Base-by-base conservation (phyloP, 1,284 basidiomycete species). In the Malassezia vespertilionis region DNA sequence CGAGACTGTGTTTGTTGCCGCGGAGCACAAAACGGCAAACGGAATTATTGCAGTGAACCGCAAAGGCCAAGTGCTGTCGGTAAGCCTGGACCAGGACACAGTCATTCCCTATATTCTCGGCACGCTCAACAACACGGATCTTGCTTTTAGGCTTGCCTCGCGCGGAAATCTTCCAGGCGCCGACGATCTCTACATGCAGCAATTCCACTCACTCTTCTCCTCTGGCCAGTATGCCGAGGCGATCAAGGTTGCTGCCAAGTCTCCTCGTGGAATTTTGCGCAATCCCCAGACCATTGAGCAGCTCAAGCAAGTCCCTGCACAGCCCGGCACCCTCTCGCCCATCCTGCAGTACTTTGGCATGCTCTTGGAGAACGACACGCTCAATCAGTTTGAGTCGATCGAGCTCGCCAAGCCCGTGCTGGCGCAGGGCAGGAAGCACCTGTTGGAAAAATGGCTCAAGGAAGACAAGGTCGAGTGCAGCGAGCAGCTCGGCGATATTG, bases 21-120 rank as follows among this genome's bases (percentile, higher is more conserved):
- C 90, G 15, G 89, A 95, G 67, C 88, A 96, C 72, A 90, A 95
- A 73, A 79, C 82, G 22, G 82, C 83, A 11, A 81, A 88, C 70
- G 93, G 93, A 75, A 93, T 99, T 73, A 88, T 99, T 60, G 93
- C 91, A 61, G 89, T 99, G 68, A 99, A 99, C 80, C 86, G 91
- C 78, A 96, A 96, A 75, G 93, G 93, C 40, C 93, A 99, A 73
- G 90, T 99, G 15, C 78, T 99, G 44, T 89, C 86, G 57, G 93
- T 97, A 55, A 89, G 85, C 58, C 85, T 97, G 54, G 93, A 99
- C 73, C 93, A 97, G 72, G 81, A 86, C 65, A 89, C 89, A 20
- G 81, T 97, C 63, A 82, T 99, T 56, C 91, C 91, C 2, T 97
- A 96, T 74, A 86, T 96, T 54, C 78, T 96, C 68, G 80, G 80